Evolutionary conservation across 2,329 filamentous ascomycete species (phyloP), one percentile per base, ranked within the genome.

Genomic region (Colletotrichum costaricense): DNA sequence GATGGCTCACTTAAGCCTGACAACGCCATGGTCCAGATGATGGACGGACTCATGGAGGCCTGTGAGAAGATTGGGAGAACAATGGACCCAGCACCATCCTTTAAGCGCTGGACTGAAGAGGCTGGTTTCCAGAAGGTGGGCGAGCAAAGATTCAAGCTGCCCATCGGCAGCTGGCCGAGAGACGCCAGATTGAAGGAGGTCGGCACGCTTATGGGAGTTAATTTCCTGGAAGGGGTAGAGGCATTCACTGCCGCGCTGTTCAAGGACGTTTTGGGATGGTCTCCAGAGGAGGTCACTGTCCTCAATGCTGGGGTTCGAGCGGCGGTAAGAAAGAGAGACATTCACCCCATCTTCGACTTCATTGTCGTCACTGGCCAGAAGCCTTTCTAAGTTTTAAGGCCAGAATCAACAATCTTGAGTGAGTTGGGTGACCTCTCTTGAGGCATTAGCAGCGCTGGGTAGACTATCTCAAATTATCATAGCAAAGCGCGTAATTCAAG

Each of bases 111-210:
- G 76, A 67, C 80, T 24, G 63, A 74, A 22, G 76, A 79, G 5
- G 78, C 77, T 3, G 82, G 82, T 1, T 84, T 84, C 67, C 58
- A 76, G 16, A 78, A 79, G 52, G 72, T 81, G 22, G 75, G 73
- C 1, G 76, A 82, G 63, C 76, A 74, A 26, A 66, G 76, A 14
- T 80, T 78, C 63, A 81, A 79, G 69, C 74, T 78, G 68, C 81
- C 81, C 1, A 77, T 80, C 24, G 80, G 80, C 0, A 75, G 77
- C 26, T 84, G 85, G 86, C 81, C 85, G 2, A 83, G 80, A 54
- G 81, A 86, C 38, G 76, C 79, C 1, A 80, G 80, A 11, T 79
- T 85, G 24, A 86, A 86, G 74, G 81, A 84, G 63, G 79, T 85
- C 63, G 85, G 73, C 65, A 14, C 82, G 60, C 56, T 74, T 42